Percentiles rank a stretch among this genome's conserved stretches.
Conservation (phyloP, 2,329 filamentous ascomycete species). For the Arthroderma sp. region DNA sequence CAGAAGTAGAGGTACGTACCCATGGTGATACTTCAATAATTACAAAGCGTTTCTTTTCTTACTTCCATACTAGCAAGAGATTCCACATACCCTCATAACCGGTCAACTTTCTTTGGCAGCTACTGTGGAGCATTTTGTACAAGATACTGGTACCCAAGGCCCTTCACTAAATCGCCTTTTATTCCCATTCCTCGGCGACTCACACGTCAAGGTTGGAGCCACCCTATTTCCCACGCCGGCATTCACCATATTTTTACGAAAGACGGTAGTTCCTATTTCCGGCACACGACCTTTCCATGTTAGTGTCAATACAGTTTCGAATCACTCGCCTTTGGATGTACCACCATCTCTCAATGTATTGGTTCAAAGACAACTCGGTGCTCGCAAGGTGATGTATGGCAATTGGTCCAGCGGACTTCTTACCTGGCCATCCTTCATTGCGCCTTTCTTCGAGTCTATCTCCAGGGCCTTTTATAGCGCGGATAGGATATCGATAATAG, state of each 20-base stretch:
- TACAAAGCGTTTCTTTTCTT: conserved; percentile 4
- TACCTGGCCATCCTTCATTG: conserved; percentile 23
- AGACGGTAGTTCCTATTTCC: conserved; percentile 22
- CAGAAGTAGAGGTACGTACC: conserved; percentile 20
- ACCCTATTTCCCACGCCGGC: conserved; percentile 23
- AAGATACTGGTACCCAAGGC: conserved; percentile 19
- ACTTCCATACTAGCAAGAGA: conserved; percentile 21
- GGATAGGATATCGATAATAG: background rate
- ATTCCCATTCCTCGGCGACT: conserved; percentile 25
- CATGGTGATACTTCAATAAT: background rate
- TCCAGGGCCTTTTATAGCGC: background rate
- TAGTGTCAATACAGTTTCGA: conserved; percentile 21
- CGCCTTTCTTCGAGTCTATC: conserved; percentile 14
- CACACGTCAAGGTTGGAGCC: conserved; percentile 20
- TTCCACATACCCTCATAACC: conserved; percentile 21
- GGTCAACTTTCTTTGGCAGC: conserved; percentile 25
- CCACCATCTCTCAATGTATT: conserved; percentile 25
- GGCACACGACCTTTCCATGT: conserved; percentile 27
- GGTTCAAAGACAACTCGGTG: conserved; percentile 23
- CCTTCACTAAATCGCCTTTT: conserved; percentile 11
- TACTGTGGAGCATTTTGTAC: conserved; percentile 22
- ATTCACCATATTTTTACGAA: conserved; percentile 22
- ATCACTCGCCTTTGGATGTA: conserved; percentile 19
- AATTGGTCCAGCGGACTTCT: conserved; percentile 30
- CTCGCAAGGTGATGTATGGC: conserved; percentile 22